Conservation (phyloP, 768 basidiomycete genomes). For the Kwoniella sp. region DNA sequence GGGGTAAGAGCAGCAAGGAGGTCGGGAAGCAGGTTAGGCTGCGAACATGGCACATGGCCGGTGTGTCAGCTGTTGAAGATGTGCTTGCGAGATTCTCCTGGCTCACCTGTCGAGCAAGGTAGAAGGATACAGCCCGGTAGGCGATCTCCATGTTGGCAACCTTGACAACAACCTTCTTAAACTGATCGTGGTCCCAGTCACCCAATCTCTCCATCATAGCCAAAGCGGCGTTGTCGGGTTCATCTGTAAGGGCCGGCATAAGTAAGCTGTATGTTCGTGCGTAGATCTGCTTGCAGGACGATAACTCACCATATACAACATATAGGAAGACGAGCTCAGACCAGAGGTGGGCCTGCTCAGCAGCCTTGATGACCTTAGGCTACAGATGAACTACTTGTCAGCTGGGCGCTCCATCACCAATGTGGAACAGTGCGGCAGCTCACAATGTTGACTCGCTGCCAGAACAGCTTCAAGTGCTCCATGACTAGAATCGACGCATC, state of each 20-base stretch:
- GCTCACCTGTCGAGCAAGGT: conserved; percentile 43
- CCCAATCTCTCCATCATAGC: conserved; percentile 98
- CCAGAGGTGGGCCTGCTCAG: conserved; percentile 97
- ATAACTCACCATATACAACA: conserved; percentile 92
- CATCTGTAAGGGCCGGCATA: conserved; percentile 39
- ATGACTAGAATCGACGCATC: conserved; percentile 66
- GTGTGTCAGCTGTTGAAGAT: neutral
- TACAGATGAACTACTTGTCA: conserved; percentile 13
- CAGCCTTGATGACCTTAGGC: conserved; percentile 96
- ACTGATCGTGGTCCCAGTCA: conserved; percentile 99
- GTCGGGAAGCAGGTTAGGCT: conserved; percentile 90
- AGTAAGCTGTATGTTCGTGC: conserved; percentile 18
- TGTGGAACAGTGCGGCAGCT: conserved; percentile 12
- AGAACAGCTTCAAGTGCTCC: conserved; percentile 96
- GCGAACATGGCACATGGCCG: conserved; percentile 62
- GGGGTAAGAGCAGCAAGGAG: conserved; percentile 88
- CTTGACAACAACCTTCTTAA: conserved; percentile 96
- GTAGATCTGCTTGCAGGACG: conserved; percentile 35
- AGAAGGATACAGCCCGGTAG: conserved; percentile 69
- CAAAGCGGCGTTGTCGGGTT: conserved; percentile 86
- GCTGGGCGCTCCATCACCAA: neutral
- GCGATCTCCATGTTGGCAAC: conserved; percentile 98
- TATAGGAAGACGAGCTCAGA: conserved; percentile 97
- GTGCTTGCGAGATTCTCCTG: neutral
- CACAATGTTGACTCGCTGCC: conserved; percentile 81